These are phyloP conservation scores for Haplosporangium sp. DNA, from an alignment of 371 early-diverging fungal genomes.

Conservation along the genomic window DNA sequence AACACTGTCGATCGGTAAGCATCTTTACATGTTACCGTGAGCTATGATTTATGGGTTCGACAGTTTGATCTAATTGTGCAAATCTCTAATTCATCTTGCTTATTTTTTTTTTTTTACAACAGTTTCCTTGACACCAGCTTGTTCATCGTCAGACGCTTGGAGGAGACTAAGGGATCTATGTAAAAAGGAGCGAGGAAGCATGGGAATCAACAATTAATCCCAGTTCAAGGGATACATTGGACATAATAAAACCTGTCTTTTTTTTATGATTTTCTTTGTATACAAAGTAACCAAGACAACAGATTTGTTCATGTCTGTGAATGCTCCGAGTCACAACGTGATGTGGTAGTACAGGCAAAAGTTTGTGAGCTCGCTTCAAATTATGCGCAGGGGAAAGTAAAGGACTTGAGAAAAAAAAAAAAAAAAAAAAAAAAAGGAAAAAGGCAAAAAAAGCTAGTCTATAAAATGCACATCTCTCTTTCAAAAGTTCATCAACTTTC, in stretches of 20 bases:
- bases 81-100: not conserved
- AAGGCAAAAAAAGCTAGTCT: too few relatives aligned
- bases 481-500: not conserved
- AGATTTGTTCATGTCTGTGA: not conserved
- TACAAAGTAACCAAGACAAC: not conserved
- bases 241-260: slow-evolving; percentile 1
- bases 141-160: slow-evolving; percentile 77
- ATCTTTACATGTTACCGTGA: too few relatives aligned
- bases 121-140: slow-evolving; percentile 81
- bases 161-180: slow-evolving; percentile 63
- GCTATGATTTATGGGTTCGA: not conserved
- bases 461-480: not conserved
- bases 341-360: not conserved
- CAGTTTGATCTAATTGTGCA: not conserved
- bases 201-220: not conserved
- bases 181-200: slow-evolving; percentile 9
- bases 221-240: not conserved
- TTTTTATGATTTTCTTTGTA: not conserved
- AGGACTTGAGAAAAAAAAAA: not conserved
- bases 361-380: not conserved
- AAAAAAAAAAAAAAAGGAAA: too few relatives aligned
- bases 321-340: not conserved
- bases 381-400: slow-evolving; percentile 7
- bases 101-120: not conserved
- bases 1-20: slow-evolving; percentile 82